Conservation (phyloP, 306 rosid genomes). For the Styphnolobium japonicum region DNA sequence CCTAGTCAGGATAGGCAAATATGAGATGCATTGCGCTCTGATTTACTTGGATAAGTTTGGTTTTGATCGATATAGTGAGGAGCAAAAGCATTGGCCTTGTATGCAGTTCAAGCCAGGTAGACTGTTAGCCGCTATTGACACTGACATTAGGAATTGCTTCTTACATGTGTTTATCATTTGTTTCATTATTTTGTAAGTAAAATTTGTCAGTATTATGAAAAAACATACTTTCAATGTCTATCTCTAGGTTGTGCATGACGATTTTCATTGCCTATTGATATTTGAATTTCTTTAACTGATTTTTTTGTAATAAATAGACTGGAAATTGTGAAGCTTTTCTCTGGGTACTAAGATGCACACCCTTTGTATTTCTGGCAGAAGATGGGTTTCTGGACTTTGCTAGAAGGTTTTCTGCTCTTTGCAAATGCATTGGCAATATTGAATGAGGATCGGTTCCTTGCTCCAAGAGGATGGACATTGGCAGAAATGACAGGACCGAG, state of each 20-base stretch:
- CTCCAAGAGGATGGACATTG: constrained; percentile 79
- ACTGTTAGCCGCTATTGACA: background rate
- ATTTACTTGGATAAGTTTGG: background rate
- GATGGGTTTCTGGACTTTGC: constrained; percentile 72
- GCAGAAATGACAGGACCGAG: constrained; percentile 49
- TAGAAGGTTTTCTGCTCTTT: constrained; percentile 70
- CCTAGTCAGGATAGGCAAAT: background rate
- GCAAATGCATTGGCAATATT: constrained; percentile 77
- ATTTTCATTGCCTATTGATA: background rate
- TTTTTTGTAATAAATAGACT: background rate
- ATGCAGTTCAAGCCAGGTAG: background rate
- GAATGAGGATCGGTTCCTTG: constrained; percentile 88
- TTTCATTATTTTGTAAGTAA: background rate
- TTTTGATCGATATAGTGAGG: background rate
- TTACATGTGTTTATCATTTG: background rate
- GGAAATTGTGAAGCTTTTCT: background rate
- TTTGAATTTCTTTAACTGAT: background rate
- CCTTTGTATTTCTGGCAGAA: constrained; percentile 24
- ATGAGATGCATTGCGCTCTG: background rate
- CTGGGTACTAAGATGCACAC: constrained; percentile 1
- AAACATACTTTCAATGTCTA: background rate
- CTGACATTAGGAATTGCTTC: background rate
- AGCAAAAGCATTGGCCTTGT: background rate
- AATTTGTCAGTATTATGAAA: background rate
- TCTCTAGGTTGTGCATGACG: background rate